Percentiles rank a stretch among this genome's conserved stretches.
These are phyloP conservation scores for Lentithecium fluviatile DNA, from an alignment of 495 filamentous ascomycete species.

Conservation along the genomic window DNA sequence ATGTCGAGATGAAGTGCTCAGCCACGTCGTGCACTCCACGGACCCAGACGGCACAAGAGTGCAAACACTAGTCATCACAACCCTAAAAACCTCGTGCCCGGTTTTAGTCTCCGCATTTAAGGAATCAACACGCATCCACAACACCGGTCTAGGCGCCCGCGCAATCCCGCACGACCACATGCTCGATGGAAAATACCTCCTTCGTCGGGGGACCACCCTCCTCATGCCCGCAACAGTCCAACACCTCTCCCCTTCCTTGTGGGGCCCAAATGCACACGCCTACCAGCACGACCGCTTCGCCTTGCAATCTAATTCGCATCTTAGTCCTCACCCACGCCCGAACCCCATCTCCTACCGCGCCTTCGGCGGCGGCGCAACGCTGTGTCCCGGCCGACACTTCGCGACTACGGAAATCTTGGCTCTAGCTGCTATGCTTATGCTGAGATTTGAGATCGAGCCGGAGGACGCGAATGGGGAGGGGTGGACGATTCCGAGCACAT, in stretches of 20 bases:
- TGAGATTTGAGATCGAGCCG: conserved; percentile 21
- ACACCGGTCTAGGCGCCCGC: background rate
- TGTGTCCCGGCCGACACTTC: conserved; percentile 34
- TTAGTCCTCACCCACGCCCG: background rate
- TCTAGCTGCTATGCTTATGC: conserved; percentile 16
- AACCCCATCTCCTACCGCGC: conserved; percentile 18
- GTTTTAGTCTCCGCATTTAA: conserved; percentile 17
- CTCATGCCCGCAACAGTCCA: conserved; percentile 22
- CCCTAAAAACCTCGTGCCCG: conserved; percentile 16
- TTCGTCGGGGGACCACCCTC: conserved; percentile 16
- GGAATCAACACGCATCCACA: conserved; percentile 16
- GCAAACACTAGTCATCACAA: conserved; percentile 16
- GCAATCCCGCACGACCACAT: conserved; percentile 21
- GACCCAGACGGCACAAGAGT: background rate
- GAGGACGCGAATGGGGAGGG: background rate
- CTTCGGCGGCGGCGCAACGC: conserved; percentile 29
- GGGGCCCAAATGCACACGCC: conserved; percentile 12
- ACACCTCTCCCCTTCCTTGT: conserved; percentile 7
- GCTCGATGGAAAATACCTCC: conserved; percentile 10
- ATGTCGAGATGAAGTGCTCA: conserved; percentile 41
- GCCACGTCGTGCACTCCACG: conserved; percentile 9
- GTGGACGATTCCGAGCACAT: background rate
- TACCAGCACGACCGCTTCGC: conserved; percentile 24
- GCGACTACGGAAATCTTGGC: conserved; percentile 24
- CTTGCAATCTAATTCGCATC: background rate